A percentile compares a stretch with the other conserved stretches of the same genome.
These are phyloP conservation scores for Fusarium xylarioides DNA, from an alignment of 2,329 filamentous ascomycete genomes.

Conservation along the genomic window DNA sequence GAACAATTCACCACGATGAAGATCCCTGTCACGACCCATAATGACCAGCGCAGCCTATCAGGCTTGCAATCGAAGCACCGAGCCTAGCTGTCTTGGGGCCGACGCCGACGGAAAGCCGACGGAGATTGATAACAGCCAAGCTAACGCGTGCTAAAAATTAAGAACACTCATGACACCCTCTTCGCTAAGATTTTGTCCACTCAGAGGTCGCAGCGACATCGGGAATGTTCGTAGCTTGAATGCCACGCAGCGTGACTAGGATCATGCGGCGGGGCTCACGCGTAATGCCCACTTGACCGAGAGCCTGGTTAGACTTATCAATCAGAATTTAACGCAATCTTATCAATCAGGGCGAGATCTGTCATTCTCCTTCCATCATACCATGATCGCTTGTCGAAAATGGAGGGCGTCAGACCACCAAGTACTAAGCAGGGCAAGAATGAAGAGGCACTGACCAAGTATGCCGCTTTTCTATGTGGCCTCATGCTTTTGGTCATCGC, in stretches of 20 bases:
- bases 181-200: background rate
- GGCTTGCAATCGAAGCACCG: accelerated
- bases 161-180: background rate
- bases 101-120: background rate
- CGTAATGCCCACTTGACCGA: background rate
- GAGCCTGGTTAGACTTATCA: background rate
- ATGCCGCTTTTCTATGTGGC: background rate
- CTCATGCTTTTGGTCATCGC: background rate
- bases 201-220: background rate
- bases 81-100: background rate
- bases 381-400: background rate
- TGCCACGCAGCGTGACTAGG: background rate
- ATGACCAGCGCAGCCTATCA: background rate
- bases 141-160: background rate
- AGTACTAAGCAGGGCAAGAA: background rate
- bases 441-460: background rate
- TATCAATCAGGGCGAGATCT: background rate
- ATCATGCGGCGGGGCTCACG: background rate
- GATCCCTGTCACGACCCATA: accelerated
- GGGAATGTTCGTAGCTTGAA: background rate
- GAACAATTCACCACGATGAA: accelerated
- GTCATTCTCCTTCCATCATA: background rate
- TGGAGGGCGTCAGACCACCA: background rate
- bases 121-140: background rate
- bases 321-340: background rate